Evolutionary conservation across 805 yeast species (phyloP), one percentile per base, ranked within the genome.

Genomic region (Hemisphaericaspora nanyangensis): DNA sequence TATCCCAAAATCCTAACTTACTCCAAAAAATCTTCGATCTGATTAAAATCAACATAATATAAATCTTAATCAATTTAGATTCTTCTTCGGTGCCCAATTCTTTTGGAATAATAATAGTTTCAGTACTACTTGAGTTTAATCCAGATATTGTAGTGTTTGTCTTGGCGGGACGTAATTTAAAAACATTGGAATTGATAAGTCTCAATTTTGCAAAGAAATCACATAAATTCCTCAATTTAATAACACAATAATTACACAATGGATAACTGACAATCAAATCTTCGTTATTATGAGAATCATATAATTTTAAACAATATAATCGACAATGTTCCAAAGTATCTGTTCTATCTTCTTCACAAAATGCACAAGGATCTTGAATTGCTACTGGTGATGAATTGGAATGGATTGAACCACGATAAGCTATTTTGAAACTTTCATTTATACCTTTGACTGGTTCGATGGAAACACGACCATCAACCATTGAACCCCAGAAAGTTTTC

Each of bases 401-500:
- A 50, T 18, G n/a, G 16, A 7, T 7, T 7, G 38, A 13, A 10
- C 33, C 32, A 5, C 39, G 40, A 39, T 67, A 65, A 1, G 65
- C 52, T 26, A 67, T 50, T 50, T 80, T 77, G 63, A 82, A 83
- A 1, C 78, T 76, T 58, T 85, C 95, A 52, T 90, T 89, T 29
- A 83, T 73, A 0, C 91, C 90, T 37, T 87, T 78, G 7, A 90
- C 76, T 0, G 99, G 99, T 60, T 89, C 95, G 29, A 91, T 80
- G 3, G 79, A 71, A 5, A 87, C 88, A 31, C 83, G 72, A 3
- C 95, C 95, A 37, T 89, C 96, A 24, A 85, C 74, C 46, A 91
- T 70, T 13, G 81, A 74, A 33, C 70, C 60, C 70, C 89, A 68
- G 39, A 90, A 72, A 10, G 79, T 52, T 45, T 63, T 65, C 4